Evolutionary conservation across 495 filamentous ascomycete species (phyloP).

Genomic region (Aspergillus ostianus): DNA sequence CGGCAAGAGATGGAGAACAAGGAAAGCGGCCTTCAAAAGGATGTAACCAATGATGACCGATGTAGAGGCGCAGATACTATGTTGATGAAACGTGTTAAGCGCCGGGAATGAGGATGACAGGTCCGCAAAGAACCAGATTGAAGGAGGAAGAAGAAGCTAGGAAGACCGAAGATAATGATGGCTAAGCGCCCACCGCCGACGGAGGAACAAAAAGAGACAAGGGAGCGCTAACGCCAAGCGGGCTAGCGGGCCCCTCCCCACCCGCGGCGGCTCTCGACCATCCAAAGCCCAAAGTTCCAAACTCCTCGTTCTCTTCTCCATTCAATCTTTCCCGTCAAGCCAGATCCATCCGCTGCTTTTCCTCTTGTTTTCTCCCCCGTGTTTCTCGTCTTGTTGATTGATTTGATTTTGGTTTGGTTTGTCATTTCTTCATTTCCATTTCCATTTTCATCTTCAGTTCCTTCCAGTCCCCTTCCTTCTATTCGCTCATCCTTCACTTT

Average conservation of each 20-base stretch:
- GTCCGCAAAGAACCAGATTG: too few species aligned
- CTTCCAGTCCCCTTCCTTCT: constrained; percentile 19
- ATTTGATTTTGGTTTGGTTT: constrained; percentile 16
- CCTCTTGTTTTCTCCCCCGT: constrained; percentile 19
- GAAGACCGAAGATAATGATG: too few species aligned
- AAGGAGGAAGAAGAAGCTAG: not conserved
- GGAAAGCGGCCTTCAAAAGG: too few species aligned
- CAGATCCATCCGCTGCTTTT: constrained; percentile 29
- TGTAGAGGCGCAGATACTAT: not conserved
- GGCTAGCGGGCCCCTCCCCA: constrained; percentile 33
- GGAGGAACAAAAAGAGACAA: not conserved
- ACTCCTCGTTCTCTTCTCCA: constrained; percentile 25
- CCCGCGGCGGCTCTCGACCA: constrained; percentile 40
- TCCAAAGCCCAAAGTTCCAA: constrained; percentile 21
- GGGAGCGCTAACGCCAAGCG: constrained; percentile 27
- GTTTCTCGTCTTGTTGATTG: constrained; percentile 23
- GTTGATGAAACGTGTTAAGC: not conserved
- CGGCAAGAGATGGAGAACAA: not conserved
- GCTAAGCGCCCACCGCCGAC: constrained; percentile 2
- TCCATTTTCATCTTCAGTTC: constrained; percentile 21
- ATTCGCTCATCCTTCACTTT: constrained; percentile 1
- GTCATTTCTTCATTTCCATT: constrained; percentile 20
- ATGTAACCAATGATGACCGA: not conserved
- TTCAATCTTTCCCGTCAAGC: constrained; percentile 19
- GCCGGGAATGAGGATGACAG: not conserved